Base-by-base conservation (phyloP, 768 basidiomycete species). In the Macrolepiota fuliginosa region DNA sequence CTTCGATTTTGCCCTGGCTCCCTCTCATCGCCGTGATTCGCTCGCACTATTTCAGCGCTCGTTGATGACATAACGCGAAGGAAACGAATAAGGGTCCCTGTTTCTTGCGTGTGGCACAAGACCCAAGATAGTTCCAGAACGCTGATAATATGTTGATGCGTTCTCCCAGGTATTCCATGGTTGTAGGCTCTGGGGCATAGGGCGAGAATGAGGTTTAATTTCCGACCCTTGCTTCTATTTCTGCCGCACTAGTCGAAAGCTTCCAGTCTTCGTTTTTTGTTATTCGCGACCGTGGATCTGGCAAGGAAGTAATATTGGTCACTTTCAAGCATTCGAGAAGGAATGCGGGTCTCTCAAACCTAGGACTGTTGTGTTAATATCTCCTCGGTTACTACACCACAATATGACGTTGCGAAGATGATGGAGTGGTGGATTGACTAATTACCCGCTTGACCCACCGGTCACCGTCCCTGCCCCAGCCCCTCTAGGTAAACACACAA, bases 1-100 rank as follows among this genome's bases (percentile, higher is more conserved):
- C 56, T 58, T 58, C 56, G 27, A 50, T 50, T 25, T 58, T 49
- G n/a, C 46, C 19, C 56, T 19, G 56, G 13, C 32, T 42, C 22
- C 40, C 15, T 42, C 40, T 24, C 39, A 45, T 40, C 39, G 25
- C 42, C n/a, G 49, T 4, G 27, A 49, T 24, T 37, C 39, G 12
- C 35, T 58, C 24, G 50, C n/a, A 2, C 56, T 56, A 32, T 56
- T 45, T 50, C 46, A 10, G 39, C 39, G 39, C 27, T 17, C 39
- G 22, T 40, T 11, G n/a, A 40, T 15, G 52, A n/a, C n/a, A n/a
- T n/a, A 12, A 24, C 22, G 47, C 3, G 15, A 7, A 9, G 42
- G 42, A 15, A 19, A 45, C 42, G n/a, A 45, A 19, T 3, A 19
- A 45, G 42, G 19, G 42, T 45, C 19, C 42, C 19, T 7, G 7